phyloP scores from a whole-genome alignment of 352 stramenopile genomes.

The Achlya hypogyna region DNA sequence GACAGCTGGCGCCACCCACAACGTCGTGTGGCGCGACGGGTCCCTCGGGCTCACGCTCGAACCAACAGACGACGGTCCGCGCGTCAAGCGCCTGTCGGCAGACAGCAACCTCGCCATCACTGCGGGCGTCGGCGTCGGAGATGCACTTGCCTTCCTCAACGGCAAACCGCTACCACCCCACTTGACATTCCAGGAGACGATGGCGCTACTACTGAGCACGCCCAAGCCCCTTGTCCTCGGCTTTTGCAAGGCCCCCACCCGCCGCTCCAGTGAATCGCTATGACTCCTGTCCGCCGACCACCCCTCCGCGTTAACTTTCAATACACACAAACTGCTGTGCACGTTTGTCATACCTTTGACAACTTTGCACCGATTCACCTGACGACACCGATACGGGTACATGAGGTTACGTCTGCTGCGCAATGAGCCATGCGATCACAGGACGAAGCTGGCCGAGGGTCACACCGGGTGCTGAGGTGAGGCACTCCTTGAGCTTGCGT shows the following conservation, averaged over 20 bases:
- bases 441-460: background rate
- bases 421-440: background rate
- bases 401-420: too few species aligned
- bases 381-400: too few species aligned
- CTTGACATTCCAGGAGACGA: conserved; percentile 5
- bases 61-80: background rate
- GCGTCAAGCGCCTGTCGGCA: conserved; percentile 8
- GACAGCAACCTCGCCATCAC: too few species aligned
- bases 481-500: background rate
- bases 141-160: conserved; percentile 4
- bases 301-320: too few species aligned
- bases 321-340: too few species aligned
- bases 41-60: conserved; percentile 14
- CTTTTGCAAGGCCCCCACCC: background rate
- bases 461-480: background rate
- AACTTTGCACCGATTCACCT: too few species aligned
- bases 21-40: conserved; percentile 13
- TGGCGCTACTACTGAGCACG: conserved; percentile 1
- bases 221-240: conserved; percentile 13
- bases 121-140: background rate
- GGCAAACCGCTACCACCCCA: background rate
- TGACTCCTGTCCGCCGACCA: background rate
- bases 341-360: too few species aligned
- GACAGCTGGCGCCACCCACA: background rate
- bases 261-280: background rate